phyloP scores from a whole-genome alignment of 1,284 basidiomycete species.

The Ceratobasidium sp. region DNA sequence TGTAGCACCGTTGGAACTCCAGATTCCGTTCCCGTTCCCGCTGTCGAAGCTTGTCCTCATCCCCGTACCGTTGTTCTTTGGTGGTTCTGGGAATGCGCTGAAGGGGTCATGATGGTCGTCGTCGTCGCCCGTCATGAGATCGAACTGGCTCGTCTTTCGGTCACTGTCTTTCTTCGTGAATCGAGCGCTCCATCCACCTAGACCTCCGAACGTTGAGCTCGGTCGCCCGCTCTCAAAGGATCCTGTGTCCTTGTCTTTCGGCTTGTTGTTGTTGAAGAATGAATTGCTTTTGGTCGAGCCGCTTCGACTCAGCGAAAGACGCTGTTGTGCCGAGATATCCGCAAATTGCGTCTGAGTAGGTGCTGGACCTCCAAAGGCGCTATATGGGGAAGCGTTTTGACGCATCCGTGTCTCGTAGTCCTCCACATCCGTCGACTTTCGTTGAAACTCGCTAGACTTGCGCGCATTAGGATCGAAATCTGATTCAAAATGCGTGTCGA shows the following conservation, averaged over 20 bases:
- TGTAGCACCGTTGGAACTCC: slow-evolving; percentile 6
- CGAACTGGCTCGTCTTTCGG: slow-evolving; percentile 23
- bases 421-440: slow-evolving; percentile 27
- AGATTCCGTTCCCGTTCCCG: slow-evolving; percentile 13
- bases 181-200: slow-evolving; percentile 27
- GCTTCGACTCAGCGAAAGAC: slow-evolving; percentile 30
- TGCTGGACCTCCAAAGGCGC: slow-evolving; percentile 19
- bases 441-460: slow-evolving; percentile 12
- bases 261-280: slow-evolving; percentile 8
- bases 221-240: slow-evolving; percentile 27
- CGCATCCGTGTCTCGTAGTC: slow-evolving; percentile 44
- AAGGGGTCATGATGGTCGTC: slow-evolving; percentile 34
- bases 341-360: slow-evolving; percentile 43
- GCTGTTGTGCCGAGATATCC: slow-evolving; percentile 41
- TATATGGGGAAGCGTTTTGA: slow-evolving; percentile 42
- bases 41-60: slow-evolving; percentile 23
- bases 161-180: slow-evolving; percentile 22
- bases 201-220: slow-evolving; percentile 28
- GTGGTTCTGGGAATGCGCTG: not conserved
- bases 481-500: slow-evolving; percentile 57
- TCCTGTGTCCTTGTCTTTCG: slow-evolving; percentile 30
- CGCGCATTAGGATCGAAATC: slow-evolving; percentile 54
- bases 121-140: slow-evolving; percentile 40
- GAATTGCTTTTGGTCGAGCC: slow-evolving; percentile 27
- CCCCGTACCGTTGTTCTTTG: slow-evolving; percentile 4